Conservation (phyloP, 2,329 filamentous ascomycete species). For the Bertia moriformis region DNA sequence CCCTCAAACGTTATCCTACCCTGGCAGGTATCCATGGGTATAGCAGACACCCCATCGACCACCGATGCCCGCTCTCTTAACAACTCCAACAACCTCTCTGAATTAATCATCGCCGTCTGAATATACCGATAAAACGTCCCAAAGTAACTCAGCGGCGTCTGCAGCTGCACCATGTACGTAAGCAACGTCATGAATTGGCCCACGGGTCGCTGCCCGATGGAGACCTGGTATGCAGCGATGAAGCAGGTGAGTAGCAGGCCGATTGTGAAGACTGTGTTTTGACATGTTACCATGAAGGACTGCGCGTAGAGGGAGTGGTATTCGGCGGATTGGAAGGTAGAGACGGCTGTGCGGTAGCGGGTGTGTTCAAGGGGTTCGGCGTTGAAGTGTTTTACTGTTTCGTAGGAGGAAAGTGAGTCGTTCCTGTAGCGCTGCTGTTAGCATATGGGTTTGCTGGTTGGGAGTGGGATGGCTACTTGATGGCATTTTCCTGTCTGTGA, state of each 20-base stretch:
- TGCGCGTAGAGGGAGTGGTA: conserved; percentile 38
- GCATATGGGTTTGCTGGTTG: conserved; percentile 6
- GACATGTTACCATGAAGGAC: conserved; percentile 43
- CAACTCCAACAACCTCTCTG: conserved; percentile 27
- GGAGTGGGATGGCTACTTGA: too few species aligned
- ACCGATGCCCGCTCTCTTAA: conserved; percentile 12
- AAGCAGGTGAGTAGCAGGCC: conserved; percentile 45
- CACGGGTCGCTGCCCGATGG: conserved; percentile 32
- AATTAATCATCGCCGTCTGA: conserved; percentile 28
- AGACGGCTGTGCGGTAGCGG: conserved; percentile 38
- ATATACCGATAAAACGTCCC: conserved; percentile 30
- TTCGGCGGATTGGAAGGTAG: conserved; percentile 39
- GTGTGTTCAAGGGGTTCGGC: conserved; percentile 42
- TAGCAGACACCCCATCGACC: conserved; percentile 23
- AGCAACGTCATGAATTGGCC: conserved; percentile 41
- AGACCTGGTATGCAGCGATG: conserved; percentile 48
- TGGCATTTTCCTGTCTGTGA: conserved; percentile 30
- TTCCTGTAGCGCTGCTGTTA: conserved; percentile 16
- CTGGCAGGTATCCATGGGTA: conserved; percentile 11
- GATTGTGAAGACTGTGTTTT: conserved; percentile 48
- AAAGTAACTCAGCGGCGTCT: conserved; percentile 48
- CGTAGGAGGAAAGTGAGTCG: conserved; percentile 31
- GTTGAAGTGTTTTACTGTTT: conserved; percentile 51
- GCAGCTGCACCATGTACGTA: conserved; percentile 45
- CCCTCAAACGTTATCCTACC: conserved; percentile 25